Evolutionary conservation across 164 flowering plant genomes (phyloP).

Genomic region (Magnolia officinalis): DNA sequence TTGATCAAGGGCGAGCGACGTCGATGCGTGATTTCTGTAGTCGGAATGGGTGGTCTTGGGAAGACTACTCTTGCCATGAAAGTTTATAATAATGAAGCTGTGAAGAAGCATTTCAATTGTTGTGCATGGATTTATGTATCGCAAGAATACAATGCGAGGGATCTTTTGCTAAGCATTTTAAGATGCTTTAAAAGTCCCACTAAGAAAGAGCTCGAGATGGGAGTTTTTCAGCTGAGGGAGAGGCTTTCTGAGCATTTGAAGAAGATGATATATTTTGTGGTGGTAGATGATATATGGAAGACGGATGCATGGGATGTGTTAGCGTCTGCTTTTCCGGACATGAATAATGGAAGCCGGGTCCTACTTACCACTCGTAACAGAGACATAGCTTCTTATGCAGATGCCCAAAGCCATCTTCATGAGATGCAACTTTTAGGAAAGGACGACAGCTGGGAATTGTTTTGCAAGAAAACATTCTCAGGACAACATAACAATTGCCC

Average conservation of each 20-base stretch:
- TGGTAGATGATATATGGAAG: conserved; percentile 56
- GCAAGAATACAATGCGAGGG: not conserved
- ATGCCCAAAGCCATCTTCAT: not conserved
- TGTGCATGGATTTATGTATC: not conserved
- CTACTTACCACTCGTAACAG: conserved; percentile 41
- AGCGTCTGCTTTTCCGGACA: conserved; percentile 33
- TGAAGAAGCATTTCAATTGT: not conserved
- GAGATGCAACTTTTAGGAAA: not conserved
- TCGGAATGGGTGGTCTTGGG: not conserved
- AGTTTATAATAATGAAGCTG: not conserved
- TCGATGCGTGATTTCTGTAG: not conserved
- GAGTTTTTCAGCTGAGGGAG: not conserved
- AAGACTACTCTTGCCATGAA: not conserved
- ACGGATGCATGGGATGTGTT: conserved; percentile 35
- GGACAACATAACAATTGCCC: not conserved
- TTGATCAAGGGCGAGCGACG: not conserved
- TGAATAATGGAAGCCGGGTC: conserved; percentile 28
- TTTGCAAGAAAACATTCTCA: not conserved
- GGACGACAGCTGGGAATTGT: not conserved
- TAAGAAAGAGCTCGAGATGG: not conserved
- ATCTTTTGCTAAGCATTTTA: not conserved
- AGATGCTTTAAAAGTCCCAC: not conserved
- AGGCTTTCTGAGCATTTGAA: conserved; percentile 18
- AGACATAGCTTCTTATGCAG: conserved; percentile 16
- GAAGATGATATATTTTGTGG: conserved; percentile 43